phyloP scores from a whole-genome alignment of 257 asterid species.

The Nemophila menziesii region DNA sequence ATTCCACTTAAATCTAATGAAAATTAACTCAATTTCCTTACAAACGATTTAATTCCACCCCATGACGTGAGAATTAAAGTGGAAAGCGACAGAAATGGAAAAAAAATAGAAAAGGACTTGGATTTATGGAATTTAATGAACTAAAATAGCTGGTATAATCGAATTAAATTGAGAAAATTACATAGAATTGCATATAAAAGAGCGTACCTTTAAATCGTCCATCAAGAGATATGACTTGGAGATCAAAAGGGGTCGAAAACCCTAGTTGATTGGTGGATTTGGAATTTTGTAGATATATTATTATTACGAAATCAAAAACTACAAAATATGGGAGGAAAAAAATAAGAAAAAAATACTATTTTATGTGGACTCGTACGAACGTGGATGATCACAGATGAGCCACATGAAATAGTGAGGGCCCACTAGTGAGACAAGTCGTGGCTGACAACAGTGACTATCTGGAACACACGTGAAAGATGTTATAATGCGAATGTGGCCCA shows the following conservation, averaged over 20 bases:
- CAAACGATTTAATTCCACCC: not conserved
- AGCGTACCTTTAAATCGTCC: constrained; percentile 21
- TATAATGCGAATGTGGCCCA: not conserved
- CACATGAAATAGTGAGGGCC: constrained; percentile 13
- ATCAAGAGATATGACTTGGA: constrained; percentile 9
- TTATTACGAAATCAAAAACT: not conserved
- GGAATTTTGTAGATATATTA: constrained; percentile 4
- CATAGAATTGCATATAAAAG: constrained; percentile 2
- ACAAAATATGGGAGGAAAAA: not conserved
- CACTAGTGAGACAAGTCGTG: constrained; percentile 1
- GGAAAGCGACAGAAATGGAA: constrained; percentile 7
- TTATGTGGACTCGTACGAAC: constrained; percentile 4
- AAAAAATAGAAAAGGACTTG: not conserved
- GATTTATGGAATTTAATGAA: constrained; percentile 1
- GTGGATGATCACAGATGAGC: constrained; percentile 6
- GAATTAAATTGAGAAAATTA: not conserved
- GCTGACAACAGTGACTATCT: constrained; percentile 1
- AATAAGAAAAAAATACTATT: not conserved
- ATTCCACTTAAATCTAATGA: constrained; percentile 9
- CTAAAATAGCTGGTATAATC: constrained; percentile 7
- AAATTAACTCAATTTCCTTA: not conserved
- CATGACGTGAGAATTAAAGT: not conserved
- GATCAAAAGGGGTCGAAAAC: constrained; percentile 15
- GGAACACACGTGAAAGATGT: constrained; percentile 3
- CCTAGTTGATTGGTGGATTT: constrained; percentile 14